Conservation (phyloP, 305 asterid species). For the Solanum hybrid region DNA sequence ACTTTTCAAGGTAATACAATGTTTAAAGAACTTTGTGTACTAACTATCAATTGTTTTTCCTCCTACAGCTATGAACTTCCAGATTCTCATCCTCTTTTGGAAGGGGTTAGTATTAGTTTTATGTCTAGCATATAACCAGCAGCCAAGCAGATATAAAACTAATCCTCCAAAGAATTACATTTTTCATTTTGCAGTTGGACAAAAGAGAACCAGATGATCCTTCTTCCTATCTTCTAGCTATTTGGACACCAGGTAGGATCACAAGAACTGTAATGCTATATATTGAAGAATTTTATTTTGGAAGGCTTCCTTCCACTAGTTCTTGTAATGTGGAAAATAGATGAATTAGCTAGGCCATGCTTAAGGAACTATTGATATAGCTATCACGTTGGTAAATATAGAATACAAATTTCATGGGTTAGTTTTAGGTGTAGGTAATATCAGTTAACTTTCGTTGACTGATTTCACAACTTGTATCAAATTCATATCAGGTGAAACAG, state of each 20-base stretch:
- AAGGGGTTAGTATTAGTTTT: constrained; percentile 57
- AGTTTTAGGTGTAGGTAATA: neutral
- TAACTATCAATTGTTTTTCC: constrained; percentile 17
- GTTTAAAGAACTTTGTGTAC: neutral
- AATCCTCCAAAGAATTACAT: constrained; percentile 13
- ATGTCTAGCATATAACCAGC: neutral
- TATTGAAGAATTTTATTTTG: neutral
- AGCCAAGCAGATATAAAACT: neutral
- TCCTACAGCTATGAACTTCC: constrained; percentile 88
- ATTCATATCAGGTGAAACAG: constrained; percentile 73
- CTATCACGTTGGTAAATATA: neutral
- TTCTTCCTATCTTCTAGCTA: constrained; percentile 77
- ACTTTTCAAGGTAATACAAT: neutral
- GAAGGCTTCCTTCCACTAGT: neutral
- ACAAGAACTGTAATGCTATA: neutral
- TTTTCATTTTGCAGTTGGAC: constrained; percentile 57
- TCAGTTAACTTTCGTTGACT: neutral
- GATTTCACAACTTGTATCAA: neutral
- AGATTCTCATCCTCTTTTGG: constrained; percentile 80
- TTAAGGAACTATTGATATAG: neutral
- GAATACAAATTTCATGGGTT: neutral
- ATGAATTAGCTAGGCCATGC: constrained; percentile 1
- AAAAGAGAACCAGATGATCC: constrained; percentile 97
- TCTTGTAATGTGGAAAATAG: neutral
- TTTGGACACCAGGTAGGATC: constrained; percentile 39